Base-by-base conservation (phyloP, 805 yeast genomes). In the Yarrowia osloensis region DNA sequence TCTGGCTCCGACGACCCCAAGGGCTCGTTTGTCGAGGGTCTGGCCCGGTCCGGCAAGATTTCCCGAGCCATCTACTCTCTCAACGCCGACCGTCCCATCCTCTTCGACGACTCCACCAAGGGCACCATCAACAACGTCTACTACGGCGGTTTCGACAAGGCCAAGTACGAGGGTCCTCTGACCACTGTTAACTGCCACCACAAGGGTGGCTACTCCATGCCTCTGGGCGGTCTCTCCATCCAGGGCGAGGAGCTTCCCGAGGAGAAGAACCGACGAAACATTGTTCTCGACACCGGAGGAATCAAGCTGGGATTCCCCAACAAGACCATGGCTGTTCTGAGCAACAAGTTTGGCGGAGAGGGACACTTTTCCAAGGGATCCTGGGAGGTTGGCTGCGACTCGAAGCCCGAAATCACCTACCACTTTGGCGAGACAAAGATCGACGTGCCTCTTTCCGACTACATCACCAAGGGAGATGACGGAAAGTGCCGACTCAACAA, bases 211-310 rank as follows among this genome's bases (percentile, higher is more conserved):
- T 49, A 49, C 55, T 37, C 8, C 11, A 49, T 49, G 55, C 55
- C 55, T 12, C 3, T 49, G 22, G 5, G 22, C n/a, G 55, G 37
- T 2, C 21, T 49, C n/a, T 15, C 17, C 4, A 11, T 49, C 11
- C 21, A 49, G n/a, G 55, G 55, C 29, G 37, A 49, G 26, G 1
- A 11, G 5, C n/a, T 29, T 4, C 15, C 24, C 24, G 28, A 19
- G 22, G 26, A n/a, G 21, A 17, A 3, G 5, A 29, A 49, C 9
- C 17, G 19, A n/a, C 19, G 12, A 19, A 1, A n/a, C 7, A 6
- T 49, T n/a, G 55, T 49, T 17, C 37, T 49, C 3, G 55, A 49
- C n/a, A 49, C 55, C 24, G 55, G 55, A n/a, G 55, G 26, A 29
- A 13, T 29, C 26, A 1, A 5, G 11, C 15, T 29, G 3, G 2